phyloP scores from a whole-genome alignment of 2,329 filamentous ascomycete genomes.

The Cercospora brassicicola region DNA sequence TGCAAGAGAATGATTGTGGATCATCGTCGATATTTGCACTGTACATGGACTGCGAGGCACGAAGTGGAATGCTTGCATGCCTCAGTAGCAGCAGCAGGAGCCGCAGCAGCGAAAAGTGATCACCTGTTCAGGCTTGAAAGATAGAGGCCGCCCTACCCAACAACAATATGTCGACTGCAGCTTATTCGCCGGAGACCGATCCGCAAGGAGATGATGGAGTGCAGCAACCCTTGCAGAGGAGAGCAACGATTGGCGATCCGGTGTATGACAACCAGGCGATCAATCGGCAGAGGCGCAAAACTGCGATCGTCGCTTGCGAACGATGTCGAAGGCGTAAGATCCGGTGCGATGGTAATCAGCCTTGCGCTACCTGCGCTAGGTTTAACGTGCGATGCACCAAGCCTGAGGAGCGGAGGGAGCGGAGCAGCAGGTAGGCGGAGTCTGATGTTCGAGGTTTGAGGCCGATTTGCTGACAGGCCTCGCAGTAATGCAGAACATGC shows the following conservation, averaged over 20 bases:
- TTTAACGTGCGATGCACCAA: slow-evolving; percentile 22
- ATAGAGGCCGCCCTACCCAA: slow-evolving; percentile 7
- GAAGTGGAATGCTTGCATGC: slow-evolving; percentile 15
- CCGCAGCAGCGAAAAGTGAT: slow-evolving; percentile 4
- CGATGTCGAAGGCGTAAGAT: slow-evolving; percentile 22
- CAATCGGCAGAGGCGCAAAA: slow-evolving; percentile 18
- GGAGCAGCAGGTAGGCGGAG: slow-evolving; percentile 18
- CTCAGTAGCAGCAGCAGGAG: slow-evolving; percentile 2
- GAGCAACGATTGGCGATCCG: slow-evolving; percentile 24
- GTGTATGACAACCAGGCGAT: slow-evolving; percentile 21
- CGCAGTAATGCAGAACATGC: slow-evolving; percentile 19
- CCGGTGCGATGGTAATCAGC: slow-evolving; percentile 20
- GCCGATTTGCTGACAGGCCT: not conserved
- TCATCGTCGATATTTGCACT: not conserved
- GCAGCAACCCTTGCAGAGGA: slow-evolving; percentile 15
- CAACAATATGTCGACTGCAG: slow-evolving; percentile 9
- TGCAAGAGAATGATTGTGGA: not conserved
- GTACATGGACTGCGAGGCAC: not conserved
- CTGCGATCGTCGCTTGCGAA: slow-evolving; percentile 18
- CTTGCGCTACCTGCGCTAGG: slow-evolving; percentile 22
- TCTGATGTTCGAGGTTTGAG: not conserved
- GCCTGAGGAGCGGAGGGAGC: slow-evolving; percentile 19
- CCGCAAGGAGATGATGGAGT: slow-evolving; percentile 6
- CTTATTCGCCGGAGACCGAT: slow-evolving; percentile 12
- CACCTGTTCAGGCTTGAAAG: not conserved